Base-by-base conservation (phyloP, 2,329 filamentous ascomycete genomes). In the Colletotrichum sublineola region DNA sequence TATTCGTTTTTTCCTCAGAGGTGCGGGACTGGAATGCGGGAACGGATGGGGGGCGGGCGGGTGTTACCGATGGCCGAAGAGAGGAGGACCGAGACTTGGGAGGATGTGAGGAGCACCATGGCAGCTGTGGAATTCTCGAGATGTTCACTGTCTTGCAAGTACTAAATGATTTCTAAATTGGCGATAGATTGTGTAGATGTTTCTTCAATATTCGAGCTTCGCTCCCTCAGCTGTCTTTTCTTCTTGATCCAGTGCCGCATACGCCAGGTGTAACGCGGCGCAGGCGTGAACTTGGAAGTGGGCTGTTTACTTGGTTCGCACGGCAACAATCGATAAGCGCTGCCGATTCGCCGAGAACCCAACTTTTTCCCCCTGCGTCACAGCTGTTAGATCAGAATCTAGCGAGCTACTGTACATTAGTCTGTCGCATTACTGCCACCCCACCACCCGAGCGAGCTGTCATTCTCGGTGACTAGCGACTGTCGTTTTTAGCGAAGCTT, bases 71-170 rank as follows among this genome's bases (percentile, higher is more conserved):
- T 89, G 50, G 83, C 80, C 12, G 88, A 88, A 36, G 92, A 91
- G 71, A 92, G 83, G 72, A 91, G 84, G 73, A 94, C 84, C 48
- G 92, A 93, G 67, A 94, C 91, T 83, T 94, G 92, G 12, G 89
- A 87, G 20, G 91, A 91, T 8, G 91, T 91, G 77, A 94, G 88
- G 75, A 94, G 83, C 78, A 92, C 73, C 72, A 73, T 71, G 63
- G 36, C 46, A 8, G 61, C 52, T 24, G 58, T 42, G 53, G 9
- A 44, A 12, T 55, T 60, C 38, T 50, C 7, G 46, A 20, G 12
- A 38, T 12, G 9, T 3, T 44, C 9, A 12, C 20, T 24, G 2
- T 24, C n/a, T 36, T 38, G 36, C 8, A 33, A 63, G 40, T 55
- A 38, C 46, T 31, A 2, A 7, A 3, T 15, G 5, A 18, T 48